phyloP scores from a whole-genome alignment of 176 grass and related monocot genomes.

The Avena eriantha region DNA sequence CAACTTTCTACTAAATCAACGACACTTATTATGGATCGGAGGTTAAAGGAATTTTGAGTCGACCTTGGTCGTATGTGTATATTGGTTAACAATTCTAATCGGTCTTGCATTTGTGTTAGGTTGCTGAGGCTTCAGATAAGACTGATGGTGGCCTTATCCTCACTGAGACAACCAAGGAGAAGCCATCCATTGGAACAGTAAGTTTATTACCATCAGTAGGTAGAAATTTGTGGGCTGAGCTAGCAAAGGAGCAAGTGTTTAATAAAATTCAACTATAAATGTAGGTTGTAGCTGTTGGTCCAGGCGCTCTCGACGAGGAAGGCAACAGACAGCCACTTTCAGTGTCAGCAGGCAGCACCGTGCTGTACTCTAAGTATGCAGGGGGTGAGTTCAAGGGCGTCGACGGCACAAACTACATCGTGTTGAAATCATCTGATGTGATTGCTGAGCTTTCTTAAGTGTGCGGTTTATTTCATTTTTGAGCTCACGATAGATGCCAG shows the following conservation, averaged over 20 bases:
- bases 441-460: slow-evolving; percentile 71
- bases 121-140: slow-evolving; percentile 74
- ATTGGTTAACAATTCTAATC: slow-evolving; percentile 19
- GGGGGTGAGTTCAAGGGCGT: slow-evolving; percentile 68
- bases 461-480: background rate
- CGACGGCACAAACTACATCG: slow-evolving; percentile 65
- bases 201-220: slow-evolving; percentile 13
- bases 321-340: slow-evolving; percentile 63
- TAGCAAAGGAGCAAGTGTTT: background rate
- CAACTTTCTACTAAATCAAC: too few relatives aligned
- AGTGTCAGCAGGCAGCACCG: slow-evolving; percentile 45
- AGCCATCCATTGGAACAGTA: slow-evolving; percentile 83
- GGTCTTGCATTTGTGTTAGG: slow-evolving; percentile 42
- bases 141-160: slow-evolving; percentile 81
- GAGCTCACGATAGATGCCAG: background rate
- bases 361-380: slow-evolving; percentile 79
- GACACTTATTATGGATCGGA: too few relatives aligned
- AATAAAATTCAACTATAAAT: background rate
- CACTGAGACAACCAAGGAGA: slow-evolving; percentile 79
- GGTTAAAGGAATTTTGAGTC: background rate
- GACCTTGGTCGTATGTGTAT: background rate
- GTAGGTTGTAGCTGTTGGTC: slow-evolving; percentile 72
- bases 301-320: slow-evolving; percentile 68
- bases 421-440: slow-evolving; percentile 67
- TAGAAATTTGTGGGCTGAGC: background rate